These are phyloP conservation scores for Leptographium procerum DNA, from an alignment of 2,329 filamentous ascomycete species.

Conservation along the genomic window DNA sequence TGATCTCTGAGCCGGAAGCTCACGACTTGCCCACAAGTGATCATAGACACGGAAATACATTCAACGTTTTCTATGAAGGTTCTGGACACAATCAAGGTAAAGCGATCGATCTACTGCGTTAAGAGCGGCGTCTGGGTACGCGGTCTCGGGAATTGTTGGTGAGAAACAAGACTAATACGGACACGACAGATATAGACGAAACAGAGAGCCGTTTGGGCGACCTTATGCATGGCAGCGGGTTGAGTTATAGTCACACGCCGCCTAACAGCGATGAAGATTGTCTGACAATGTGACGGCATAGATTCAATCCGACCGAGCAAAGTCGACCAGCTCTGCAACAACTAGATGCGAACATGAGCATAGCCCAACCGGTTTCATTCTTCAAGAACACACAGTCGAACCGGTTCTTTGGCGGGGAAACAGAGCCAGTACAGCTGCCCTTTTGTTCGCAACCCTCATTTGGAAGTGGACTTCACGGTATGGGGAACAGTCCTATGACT, in stretches of 20 bases:
- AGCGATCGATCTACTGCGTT: too few relatives aligned
- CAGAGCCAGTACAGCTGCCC: conserved; percentile 4
- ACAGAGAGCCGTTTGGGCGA: conserved; percentile 1
- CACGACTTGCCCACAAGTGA: not conserved
- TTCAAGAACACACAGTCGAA: conserved; percentile 4
- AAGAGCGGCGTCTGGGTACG: not conserved
- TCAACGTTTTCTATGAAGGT: conserved; percentile 10
- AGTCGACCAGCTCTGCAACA: conserved; percentile 10
- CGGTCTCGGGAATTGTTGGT: too few relatives aligned
- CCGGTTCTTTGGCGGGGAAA: conserved; percentile 6
- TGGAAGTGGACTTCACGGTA: not conserved
- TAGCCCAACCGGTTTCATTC: conserved; percentile 1
- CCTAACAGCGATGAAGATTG: not conserved
- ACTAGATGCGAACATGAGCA: conserved; percentile 10
- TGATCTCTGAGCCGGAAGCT: not conserved
- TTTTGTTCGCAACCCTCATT: conserved; percentile 6
- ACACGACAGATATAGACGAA: not conserved
- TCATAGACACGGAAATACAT: not conserved
- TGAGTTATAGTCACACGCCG: not conserved
- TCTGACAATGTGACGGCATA: conserved; percentile 1
- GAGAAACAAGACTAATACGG: not conserved
- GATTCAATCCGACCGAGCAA: conserved; percentile 4
- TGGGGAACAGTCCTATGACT: conserved; percentile 3
- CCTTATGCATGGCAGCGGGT: conserved; percentile 8
- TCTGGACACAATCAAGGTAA: conserved; percentile 2